Evolutionary conservation across 371 early-diverging fungal species (phyloP).

Genomic region (Capillidium heterosporum): DNA sequence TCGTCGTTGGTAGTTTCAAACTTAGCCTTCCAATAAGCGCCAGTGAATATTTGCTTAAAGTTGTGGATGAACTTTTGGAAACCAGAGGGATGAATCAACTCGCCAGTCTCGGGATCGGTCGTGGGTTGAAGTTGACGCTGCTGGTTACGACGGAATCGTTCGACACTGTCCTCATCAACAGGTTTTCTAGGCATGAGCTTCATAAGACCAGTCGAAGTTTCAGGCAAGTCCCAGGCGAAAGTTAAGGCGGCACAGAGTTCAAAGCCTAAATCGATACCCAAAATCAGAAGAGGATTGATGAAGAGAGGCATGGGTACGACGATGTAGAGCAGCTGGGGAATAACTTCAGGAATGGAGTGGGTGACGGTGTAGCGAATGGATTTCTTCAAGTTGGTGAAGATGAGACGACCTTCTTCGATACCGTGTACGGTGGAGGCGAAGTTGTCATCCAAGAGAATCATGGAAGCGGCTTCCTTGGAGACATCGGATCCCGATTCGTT

Average conservation of each 20-base stretch:
- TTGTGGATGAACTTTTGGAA: constrained; percentile 13
- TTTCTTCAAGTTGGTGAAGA: constrained; percentile 90
- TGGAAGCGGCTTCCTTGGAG: constrained; percentile 91
- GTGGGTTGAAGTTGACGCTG: constrained; percentile 22
- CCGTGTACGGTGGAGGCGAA: constrained; percentile 11
- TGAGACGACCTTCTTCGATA: constrained; percentile 72
- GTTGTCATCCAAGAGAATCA: constrained; percentile 78
- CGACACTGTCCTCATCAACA: constrained; percentile 51
- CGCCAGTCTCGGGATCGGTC: constrained; percentile 27
- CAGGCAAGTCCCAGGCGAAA: constrained; percentile 88
- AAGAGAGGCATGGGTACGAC: constrained; percentile 78
- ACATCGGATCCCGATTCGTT: constrained; percentile 87
- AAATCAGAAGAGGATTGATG: constrained; percentile 61
- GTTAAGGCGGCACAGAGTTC: constrained; percentile 72
- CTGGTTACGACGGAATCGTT: constrained; percentile 32
- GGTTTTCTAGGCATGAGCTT: constrained; percentile 74
- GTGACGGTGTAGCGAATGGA: constrained; percentile 79
- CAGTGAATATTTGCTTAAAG: constrained; percentile 24
- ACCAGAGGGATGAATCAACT: constrained; percentile 17
- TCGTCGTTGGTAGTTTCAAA: constrained; percentile 60
- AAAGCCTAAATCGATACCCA: constrained; percentile 85
- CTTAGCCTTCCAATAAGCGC: constrained; percentile 38
- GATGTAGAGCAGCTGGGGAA: constrained; percentile 63
- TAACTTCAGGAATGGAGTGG: constrained; percentile 72
- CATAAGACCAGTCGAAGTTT: constrained; percentile 63